Percentiles rank a stretch among this genome's conserved stretches.
These are phyloP conservation scores for Ceriops tagal DNA, from an alignment of 345 rosid species.

Conservation along the genomic window DNA sequence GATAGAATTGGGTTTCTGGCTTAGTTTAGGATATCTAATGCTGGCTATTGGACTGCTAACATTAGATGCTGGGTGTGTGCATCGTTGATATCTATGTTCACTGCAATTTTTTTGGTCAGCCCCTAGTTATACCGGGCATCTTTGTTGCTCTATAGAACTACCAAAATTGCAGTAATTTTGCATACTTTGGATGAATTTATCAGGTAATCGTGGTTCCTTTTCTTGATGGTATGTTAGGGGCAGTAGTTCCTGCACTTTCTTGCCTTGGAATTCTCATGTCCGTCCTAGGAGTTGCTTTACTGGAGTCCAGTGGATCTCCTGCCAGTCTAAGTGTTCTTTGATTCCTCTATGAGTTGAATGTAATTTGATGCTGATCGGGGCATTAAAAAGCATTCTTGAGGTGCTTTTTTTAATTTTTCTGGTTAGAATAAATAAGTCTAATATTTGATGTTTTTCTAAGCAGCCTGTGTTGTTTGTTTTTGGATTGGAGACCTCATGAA, in stretches of 20 bases:
- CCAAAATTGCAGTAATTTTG: conserved; percentile 15
- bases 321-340: conserved; percentile 37
- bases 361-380: background rate
- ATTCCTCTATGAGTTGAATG: background rate
- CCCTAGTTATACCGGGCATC: background rate
- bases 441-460: no score
- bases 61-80: conserved; percentile 63
- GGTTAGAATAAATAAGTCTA: no score
- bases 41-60: conserved; percentile 57
- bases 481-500: conserved; percentile 64
- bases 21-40: conserved; percentile 53
- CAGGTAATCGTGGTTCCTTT: conserved; percentile 68
- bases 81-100: conserved; percentile 48
- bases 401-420: background rate
- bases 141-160: conserved; percentile 8
- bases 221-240: conserved; percentile 70
- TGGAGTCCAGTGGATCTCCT: conserved; percentile 63
- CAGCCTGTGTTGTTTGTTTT: background rate
- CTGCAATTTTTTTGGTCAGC: conserved; percentile 35
- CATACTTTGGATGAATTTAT: conserved; percentile 20
- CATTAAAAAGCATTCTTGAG: background rate
- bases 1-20: conserved; percentile 64
- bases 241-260: conserved; percentile 49
- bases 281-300: conserved; percentile 50
- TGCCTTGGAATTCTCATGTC: conserved; percentile 67